These are phyloP conservation scores for Backusella macrospora DNA, from an alignment of 192 early-diverging fungal genomes.

Conservation along the genomic window DNA sequence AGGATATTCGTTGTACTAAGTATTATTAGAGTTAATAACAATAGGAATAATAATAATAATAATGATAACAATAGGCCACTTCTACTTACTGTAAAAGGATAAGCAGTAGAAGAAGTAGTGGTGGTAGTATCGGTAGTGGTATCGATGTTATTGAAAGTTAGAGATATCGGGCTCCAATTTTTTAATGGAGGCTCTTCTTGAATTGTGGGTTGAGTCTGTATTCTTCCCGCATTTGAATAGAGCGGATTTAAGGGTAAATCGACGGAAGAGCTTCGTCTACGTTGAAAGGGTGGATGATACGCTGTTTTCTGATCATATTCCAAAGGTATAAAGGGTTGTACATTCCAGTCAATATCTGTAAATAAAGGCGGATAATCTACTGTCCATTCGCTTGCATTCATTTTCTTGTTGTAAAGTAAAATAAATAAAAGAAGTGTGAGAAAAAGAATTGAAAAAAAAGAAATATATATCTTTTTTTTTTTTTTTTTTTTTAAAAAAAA, in stretches of 20 bases:
- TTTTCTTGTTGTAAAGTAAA: neutral
- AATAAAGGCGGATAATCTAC: slow-evolving; percentile 16
- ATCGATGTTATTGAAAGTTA: neutral
- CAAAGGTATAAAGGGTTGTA: neutral
- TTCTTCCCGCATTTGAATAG: neutral
- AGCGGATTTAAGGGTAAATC: slow-evolving; percentile 6
- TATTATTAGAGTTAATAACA: neutral
- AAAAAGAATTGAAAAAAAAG: neutral
- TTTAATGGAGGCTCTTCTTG: slow-evolving; percentile 19
- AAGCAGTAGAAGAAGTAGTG: neutral
- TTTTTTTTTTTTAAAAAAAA: too few species aligned
- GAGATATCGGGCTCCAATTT: neutral
- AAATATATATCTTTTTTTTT: neutral
- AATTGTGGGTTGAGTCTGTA: slow-evolving; percentile 11
- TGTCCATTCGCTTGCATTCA: slow-evolving; percentile 6
- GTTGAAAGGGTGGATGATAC: slow-evolving; percentile 10
- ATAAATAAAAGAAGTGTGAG: slow-evolving; percentile 10
- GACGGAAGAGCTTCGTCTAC: slow-evolving; percentile 28
- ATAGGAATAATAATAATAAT: too few species aligned
- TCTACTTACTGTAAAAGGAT: neutral
- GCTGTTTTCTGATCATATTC: slow-evolving; percentile 10
- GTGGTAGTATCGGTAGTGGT: neutral
- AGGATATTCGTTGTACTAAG: neutral
- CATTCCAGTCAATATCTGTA: slow-evolving; percentile 20
- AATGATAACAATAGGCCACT: neutral